Evolutionary conservation across 139 green algal species (phyloP), one percentile per base, ranked within the genome.

Genomic region (Chlamydomonas schloesseri): DNA sequence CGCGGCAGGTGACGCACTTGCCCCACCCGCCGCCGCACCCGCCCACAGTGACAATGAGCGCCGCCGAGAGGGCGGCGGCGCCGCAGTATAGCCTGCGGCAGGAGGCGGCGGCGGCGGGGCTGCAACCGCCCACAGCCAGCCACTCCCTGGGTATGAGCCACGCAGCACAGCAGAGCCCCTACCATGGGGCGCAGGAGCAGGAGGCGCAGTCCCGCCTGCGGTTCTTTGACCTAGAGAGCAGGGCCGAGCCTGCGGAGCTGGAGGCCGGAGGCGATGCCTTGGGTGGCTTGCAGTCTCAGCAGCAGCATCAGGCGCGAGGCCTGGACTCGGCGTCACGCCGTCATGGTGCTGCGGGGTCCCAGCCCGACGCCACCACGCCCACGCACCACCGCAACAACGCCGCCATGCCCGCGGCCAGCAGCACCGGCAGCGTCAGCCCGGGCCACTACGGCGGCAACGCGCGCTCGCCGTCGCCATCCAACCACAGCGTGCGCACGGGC

Each of bases 181-280:
- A 42, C 65, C 26, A 23, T 3, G n/a, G n/a, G 18, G n/a, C 18
- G 26, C 10, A 37, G 14, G 65, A 42, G n/a, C 29, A 42, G 29
- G 65, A 71, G 65, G 65, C 65, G 26, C 11, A 37, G 14, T 71
- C 68, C 1, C 68, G 68, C 23, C 47, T 76, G 79, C 79, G 67
- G 4, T 76, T 72, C 67, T 76, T 80, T 18, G 67, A 79, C 34
- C 28, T 87, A 3, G 81, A 87, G 81, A 47, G 53, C 34, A 28
- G 81, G 34, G 81, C 81, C 1, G 68, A 87, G 17, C 81, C 81
- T 9, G 81, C 81, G 0, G 81, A 87, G 81, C 55, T 87, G 24
- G 60, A 67, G 60, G 60, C 11, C 17, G 57, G 28, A 20, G 57
- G 14, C 14, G 57, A 20, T 58, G 53, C 13, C 53, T 13, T 58